A percentile compares a stretch with the other conserved stretches of the same genome.
phyloP scores from a whole-genome alignment of 768 basidiomycete genomes.

The Neoboletus subvelutipes region DNA sequence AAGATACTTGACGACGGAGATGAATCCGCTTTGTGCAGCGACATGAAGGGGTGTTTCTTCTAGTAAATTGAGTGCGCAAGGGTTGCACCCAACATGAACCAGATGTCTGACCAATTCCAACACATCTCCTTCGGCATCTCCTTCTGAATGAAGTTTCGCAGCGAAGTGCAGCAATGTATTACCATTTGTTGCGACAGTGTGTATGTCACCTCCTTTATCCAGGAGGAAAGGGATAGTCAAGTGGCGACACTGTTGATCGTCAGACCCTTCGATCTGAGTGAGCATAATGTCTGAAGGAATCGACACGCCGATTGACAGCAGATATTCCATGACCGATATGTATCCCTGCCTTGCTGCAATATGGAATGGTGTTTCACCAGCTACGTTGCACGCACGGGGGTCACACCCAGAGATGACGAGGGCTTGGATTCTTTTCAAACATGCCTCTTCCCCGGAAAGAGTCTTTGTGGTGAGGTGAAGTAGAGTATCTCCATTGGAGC shows the following conservation, averaged over 20 bases:
- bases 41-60: slow-evolving; percentile 1
- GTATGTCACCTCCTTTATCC: background rate
- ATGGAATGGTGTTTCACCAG: background rate
- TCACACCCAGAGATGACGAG: background rate
- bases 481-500: background rate
- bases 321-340: background rate
- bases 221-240: background rate
- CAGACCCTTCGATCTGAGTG: background rate
- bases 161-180: background rate
- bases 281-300: background rate
- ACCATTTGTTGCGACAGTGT: background rate
- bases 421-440: background rate
- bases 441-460: background rate
- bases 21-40: background rate
- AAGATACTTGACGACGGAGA: background rate
- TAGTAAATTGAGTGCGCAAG: background rate
- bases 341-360: background rate
- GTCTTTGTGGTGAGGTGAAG: background rate
- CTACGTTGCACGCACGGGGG: background rate
- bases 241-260: background rate
- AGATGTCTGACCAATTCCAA: background rate
- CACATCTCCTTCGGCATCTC: background rate
- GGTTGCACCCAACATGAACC: background rate
- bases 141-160: background rate
- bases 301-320: background rate